These are phyloP conservation scores for Apiospora saccharicola DNA, from an alignment of 2,329 filamentous ascomycete species.

Conservation along the genomic window DNA sequence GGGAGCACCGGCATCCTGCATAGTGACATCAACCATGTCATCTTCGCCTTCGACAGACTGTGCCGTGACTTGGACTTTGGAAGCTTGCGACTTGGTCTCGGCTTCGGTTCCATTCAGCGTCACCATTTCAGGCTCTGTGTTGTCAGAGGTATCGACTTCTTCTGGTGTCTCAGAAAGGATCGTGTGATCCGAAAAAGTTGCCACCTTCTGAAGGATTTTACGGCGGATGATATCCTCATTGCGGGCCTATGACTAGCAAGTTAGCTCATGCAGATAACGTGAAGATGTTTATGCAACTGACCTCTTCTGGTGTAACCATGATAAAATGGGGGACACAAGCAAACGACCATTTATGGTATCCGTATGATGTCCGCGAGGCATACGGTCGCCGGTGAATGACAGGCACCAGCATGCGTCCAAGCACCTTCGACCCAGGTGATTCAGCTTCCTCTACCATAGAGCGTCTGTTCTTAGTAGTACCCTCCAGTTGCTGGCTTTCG, in stretches of 20 bases:
- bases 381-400: conserved; percentile 67
- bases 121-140: conserved; percentile 72
- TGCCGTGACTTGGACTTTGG: conserved; percentile 67
- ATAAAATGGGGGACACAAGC: conserved; percentile 70
- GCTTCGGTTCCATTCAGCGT: conserved; percentile 63
- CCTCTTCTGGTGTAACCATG: conserved; percentile 76
- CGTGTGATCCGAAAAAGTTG: conserved; percentile 76
- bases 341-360: conserved; percentile 45
- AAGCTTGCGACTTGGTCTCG: conserved; percentile 4
- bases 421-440: conserved; percentile 58
- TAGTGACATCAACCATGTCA: conserved; percentile 87
- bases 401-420: conserved; percentile 74
- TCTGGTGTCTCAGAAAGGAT: conserved; percentile 59
- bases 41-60: conserved; percentile 88
- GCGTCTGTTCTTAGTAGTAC: conserved; percentile 41
- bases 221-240: conserved; percentile 75
- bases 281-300: conserved; percentile 41
- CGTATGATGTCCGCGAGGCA: conserved; percentile 37
- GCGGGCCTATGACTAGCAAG: conserved; percentile 55
- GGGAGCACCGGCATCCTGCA: conserved; percentile 66
- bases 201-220: conserved; percentile 80
- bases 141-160: conserved; percentile 53
- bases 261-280: background rate
- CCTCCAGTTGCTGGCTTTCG: conserved; percentile 55
- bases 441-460: conserved; percentile 59